Base-by-base conservation (phyloP, 2,329 filamentous ascomycete species). In the Trichoderma sp. region DNA sequence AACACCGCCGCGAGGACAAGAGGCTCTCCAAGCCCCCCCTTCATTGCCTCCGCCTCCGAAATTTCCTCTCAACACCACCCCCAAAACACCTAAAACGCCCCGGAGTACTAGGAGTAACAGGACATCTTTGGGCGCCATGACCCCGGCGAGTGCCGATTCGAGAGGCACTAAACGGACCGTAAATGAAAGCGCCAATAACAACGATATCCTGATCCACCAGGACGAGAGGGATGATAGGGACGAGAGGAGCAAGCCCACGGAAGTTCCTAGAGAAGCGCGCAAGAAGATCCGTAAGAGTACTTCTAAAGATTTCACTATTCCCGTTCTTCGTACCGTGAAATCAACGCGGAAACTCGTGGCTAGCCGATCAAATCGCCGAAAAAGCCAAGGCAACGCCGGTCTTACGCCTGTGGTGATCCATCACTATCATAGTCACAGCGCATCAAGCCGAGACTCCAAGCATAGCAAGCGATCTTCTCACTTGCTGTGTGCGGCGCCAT, bases 131-230 rank as follows among this genome's bases (percentile, higher is more conserved):
- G 73, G 73, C 46, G 70, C 77, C n/a, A 75, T 72, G 59, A 79
- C 79, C n/a, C 78, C 78, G 26, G 73, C 74, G 21, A 80, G 78
- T 68, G 75, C 71, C 37, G 72, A 71, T 30, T 81, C 77, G 4
- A 80, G 84, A 37, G 85, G 86, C 59, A 86, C 82, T 61, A 87
- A 87, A 76, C 84, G 86, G 49, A 76, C 75, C 0, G 78, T 79
- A 3, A 71, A 70, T 43, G 69, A 65, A 5, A 54, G 18, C 49
- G 21, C 68, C 55, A 37, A 68, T 51, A 32, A 32, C 32, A 66
- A 67, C 26, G 54, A 60, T 24, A 70, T 70, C 30, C 55, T 55
- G 26, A 68, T 68, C 51, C 65, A 68, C 39, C 54, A 61, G 21
- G 68, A 69, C 37, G 63, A 46, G 34, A 56, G 46, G 4, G 68